phyloP scores from a whole-genome alignment of 179 eudicot genomes.

The Corrigiola litoralis region DNA sequence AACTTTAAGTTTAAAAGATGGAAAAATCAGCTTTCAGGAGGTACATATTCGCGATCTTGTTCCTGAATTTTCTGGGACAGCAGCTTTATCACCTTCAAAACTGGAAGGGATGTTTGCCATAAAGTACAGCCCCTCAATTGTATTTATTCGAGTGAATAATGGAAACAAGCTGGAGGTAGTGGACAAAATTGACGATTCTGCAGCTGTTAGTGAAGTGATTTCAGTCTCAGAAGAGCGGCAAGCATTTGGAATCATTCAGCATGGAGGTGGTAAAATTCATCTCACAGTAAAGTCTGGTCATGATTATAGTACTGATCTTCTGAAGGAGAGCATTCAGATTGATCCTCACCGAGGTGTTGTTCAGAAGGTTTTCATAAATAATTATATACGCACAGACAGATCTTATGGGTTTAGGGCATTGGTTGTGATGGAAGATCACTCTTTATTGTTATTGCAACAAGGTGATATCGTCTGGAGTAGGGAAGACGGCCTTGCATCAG shows the following conservation, averaged over 20 bases:
- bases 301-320: slow-evolving; percentile 53
- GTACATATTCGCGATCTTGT: slow-evolving; percentile 53
- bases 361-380: slow-evolving; percentile 80
- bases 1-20: slow-evolving; percentile 45
- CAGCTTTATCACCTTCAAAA: slow-evolving; percentile 52
- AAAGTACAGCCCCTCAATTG: slow-evolving; percentile 31
- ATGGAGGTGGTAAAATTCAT: slow-evolving; percentile 50
- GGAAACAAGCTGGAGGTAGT: slow-evolving; percentile 50
- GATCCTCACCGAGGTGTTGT: slow-evolving; percentile 68
- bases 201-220: slow-evolving; percentile 69
- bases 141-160: slow-evolving; percentile 51
- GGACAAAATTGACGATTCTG: slow-evolving; percentile 49
- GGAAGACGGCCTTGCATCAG: slow-evolving; percentile 96
- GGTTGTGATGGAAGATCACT: slow-evolving; percentile 99
- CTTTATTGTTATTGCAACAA: slow-evolving; percentile 83
- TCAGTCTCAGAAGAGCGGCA: slow-evolving; percentile 56
- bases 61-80: slow-evolving; percentile 55
- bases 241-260: slow-evolving; percentile 81
- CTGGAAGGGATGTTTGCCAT: slow-evolving; percentile 59
- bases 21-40: slow-evolving; percentile 48
- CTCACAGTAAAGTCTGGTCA: slow-evolving; percentile 61
- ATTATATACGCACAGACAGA: slow-evolving; percentile 81
- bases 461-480: slow-evolving; percentile 95
- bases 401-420: slow-evolving; percentile 93
- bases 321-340: slow-evolving; percentile 65